Percentiles rank a stretch among this genome's conserved stretches.
These are phyloP conservation scores for Myxozyma nipponensis DNA, from an alignment of 805 yeast species.

Conservation along the genomic window DNA sequence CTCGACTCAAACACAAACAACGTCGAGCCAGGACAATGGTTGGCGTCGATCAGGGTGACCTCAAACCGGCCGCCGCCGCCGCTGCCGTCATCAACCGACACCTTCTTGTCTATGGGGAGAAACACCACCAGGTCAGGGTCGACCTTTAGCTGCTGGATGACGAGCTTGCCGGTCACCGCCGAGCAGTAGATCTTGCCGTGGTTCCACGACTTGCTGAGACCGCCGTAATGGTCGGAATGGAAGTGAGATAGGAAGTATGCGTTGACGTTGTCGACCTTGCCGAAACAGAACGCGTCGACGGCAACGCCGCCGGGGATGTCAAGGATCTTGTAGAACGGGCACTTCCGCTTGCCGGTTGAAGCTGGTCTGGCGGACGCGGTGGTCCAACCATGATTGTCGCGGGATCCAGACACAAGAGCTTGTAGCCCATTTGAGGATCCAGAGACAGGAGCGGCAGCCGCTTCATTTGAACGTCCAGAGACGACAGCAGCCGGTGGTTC, in stretches of 20 bases:
- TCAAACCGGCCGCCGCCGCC: conserved; percentile 47
- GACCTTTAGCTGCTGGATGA: conserved; percentile 53
- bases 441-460: not conserved
- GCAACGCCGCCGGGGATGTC: conserved; percentile 34
- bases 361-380: not conserved
- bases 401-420: not conserved
- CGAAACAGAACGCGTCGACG: conserved; percentile 41
- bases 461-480: not conserved
- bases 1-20: conserved; percentile 61
- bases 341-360: conserved; percentile 7
- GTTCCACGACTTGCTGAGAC: conserved; percentile 72
- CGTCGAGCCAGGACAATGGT: conserved; percentile 96
- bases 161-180: conserved; percentile 58
- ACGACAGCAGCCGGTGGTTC: not conserved
- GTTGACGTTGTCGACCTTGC: conserved; percentile 34
- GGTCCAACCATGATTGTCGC: conserved; percentile 4
- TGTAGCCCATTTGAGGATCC: not conserved
- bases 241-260: conserved; percentile 54
- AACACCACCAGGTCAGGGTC: conserved; percentile 42
- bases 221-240: conserved; percentile 93
- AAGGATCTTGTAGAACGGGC: conserved; percentile 37
- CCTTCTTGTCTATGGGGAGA: conserved; percentile 44
- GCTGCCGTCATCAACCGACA: conserved; percentile 35
- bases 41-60: conserved; percentile 73
- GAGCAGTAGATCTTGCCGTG: conserved; percentile 72